Evolutionary conservation across 2,329 filamentous ascomycete species (phyloP), one percentile per base, ranked within the genome.

Genomic region (Colletotrichum trifolii): DNA sequence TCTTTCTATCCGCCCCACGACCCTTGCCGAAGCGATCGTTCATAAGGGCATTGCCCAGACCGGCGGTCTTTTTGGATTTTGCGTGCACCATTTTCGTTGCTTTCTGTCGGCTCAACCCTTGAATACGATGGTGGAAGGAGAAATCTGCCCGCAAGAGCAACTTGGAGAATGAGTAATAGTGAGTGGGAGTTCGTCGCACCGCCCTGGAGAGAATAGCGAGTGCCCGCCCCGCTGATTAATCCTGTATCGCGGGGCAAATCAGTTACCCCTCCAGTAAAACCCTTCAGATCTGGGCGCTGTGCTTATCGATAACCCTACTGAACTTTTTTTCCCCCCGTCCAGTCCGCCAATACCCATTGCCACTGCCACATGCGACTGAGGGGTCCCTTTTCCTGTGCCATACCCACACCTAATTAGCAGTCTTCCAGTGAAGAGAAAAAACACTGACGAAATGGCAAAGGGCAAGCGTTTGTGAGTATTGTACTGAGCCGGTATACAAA

Each of bases 1-100:
- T 91, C 80, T 93, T 95, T 77, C 94, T 90, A 77, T 94, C 91
- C 55, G 85, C 77, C 69, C 93, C 92, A 79, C 96, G 97, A 73
- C 93, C 92, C 81, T 96, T 97, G 75, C 94, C 93, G 79, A 98
- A 97, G 64, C 95, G 91, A 81, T 98, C 96, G 77, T 98, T 98
- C 96, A 99, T 99, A 76, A 99, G 88, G 81, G 91, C 89, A 82
- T 97, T 97, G 77, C 96, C 96, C 81, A 99, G 89, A 77, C 96
- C 96, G 73, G 97, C 93, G 73, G 89, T 87, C 80, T 94, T 97
- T 79, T 97, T 98, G 70, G 94, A 97, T 82, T 98, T 99, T 79
- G 96, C 89, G 73, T 83, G 78, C 76, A 81, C 79, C 86, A 88
- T 88, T 64, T 72, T 84, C 78, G 68, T 48, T 56, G 53, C 48